These are phyloP conservation scores for Gnomoniopsis smithogilvyi DNA, from an alignment of 2,329 filamentous ascomycete genomes.

Conservation along the genomic window DNA sequence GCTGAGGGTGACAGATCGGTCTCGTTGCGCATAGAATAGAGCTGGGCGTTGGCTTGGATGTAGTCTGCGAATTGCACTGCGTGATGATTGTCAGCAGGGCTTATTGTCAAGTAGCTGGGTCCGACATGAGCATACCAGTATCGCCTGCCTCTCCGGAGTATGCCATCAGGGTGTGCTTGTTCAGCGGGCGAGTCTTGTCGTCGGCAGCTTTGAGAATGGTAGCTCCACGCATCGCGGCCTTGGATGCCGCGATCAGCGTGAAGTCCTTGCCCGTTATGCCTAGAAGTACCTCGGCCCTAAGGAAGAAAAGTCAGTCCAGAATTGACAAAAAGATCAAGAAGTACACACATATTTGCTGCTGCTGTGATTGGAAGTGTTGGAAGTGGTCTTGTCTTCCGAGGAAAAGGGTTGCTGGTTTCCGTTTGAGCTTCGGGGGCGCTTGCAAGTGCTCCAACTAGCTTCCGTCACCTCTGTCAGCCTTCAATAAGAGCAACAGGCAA, in stretches of 20 bases:
- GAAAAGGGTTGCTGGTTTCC: slow-evolving; percentile 1
- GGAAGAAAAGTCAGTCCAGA: background rate
- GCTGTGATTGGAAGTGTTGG: background rate
- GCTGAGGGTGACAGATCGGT: slow-evolving; percentile 86
- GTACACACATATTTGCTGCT: slow-evolving; percentile 20
- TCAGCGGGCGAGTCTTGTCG: slow-evolving; percentile 92
- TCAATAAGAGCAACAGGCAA: slow-evolving; percentile 7
- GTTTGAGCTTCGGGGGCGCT: background rate
- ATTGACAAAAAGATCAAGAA: background rate
- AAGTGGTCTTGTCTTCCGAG: slow-evolving; percentile 1
- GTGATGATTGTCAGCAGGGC: slow-evolving; percentile 15
- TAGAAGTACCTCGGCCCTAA: slow-evolving; percentile 85
- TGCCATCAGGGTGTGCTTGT: slow-evolving; percentile 91
- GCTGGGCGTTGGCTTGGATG: slow-evolving; percentile 96
- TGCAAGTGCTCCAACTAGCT: slow-evolving; percentile 12
- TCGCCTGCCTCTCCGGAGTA: slow-evolving; percentile 96
- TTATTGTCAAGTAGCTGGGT: slow-evolving; percentile 3
- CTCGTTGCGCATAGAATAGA: slow-evolving; percentile 98
- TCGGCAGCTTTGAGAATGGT: slow-evolving; percentile 93
- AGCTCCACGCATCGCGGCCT: slow-evolving; percentile 96
- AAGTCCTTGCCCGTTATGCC: slow-evolving; percentile 99
- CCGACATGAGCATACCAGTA: slow-evolving; percentile 59
- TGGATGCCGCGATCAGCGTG: slow-evolving; percentile 94
- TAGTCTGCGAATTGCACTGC: slow-evolving; percentile 98
- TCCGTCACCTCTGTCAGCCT: slow-evolving; percentile 12